Evolutionary conservation across 768 basidiomycete species (phyloP).

Genomic region (Naganishia kalamii): DNA sequence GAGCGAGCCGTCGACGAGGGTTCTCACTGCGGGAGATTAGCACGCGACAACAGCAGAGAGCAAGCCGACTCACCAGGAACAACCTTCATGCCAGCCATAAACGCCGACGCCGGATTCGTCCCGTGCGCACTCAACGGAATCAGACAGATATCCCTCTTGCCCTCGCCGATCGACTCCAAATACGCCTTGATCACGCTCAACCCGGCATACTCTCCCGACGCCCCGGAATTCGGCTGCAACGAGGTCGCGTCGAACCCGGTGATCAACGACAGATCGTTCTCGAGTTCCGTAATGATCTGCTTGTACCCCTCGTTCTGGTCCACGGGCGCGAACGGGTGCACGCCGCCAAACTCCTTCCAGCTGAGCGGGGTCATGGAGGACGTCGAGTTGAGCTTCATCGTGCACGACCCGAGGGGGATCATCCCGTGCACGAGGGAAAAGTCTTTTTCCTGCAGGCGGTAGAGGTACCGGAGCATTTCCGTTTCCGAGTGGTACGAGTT

Average conservation of each 20-base stretch:
- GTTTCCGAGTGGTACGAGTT: constrained; percentile 98
- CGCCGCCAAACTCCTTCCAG: constrained; percentile 79
- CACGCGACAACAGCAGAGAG: neutral
- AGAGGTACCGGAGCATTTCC: constrained; percentile 94
- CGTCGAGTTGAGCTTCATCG: constrained; percentile 97
- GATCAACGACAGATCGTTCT: constrained; percentile 80
- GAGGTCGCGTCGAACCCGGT: constrained; percentile 96
- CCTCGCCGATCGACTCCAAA: constrained; percentile 79
- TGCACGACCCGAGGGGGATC: constrained; percentile 92
- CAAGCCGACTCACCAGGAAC: constrained; percentile 53
- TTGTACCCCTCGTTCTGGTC: constrained; percentile 86
- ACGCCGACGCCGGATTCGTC: constrained; percentile 95
- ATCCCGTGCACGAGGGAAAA: constrained; percentile 90
- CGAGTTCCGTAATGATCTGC: constrained; percentile 79
- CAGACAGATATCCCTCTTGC: constrained; percentile 79
- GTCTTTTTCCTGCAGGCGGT: constrained; percentile 89
- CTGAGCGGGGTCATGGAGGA: constrained; percentile 96
- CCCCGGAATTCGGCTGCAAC: constrained; percentile 98
- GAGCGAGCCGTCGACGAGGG: constrained; percentile 74
- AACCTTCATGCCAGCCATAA: constrained; percentile 95
- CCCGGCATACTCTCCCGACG: constrained; percentile 96
- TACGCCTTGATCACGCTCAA: constrained; percentile 89
- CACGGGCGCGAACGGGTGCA: constrained; percentile 87
- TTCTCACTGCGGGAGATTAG: constrained; percentile 58
- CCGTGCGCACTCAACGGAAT: constrained; percentile 96